Evolutionary conservation across 441 rosid genomes (phyloP), one percentile per base, ranked within the genome.

Genomic region (Jatropha podagrica): DNA sequence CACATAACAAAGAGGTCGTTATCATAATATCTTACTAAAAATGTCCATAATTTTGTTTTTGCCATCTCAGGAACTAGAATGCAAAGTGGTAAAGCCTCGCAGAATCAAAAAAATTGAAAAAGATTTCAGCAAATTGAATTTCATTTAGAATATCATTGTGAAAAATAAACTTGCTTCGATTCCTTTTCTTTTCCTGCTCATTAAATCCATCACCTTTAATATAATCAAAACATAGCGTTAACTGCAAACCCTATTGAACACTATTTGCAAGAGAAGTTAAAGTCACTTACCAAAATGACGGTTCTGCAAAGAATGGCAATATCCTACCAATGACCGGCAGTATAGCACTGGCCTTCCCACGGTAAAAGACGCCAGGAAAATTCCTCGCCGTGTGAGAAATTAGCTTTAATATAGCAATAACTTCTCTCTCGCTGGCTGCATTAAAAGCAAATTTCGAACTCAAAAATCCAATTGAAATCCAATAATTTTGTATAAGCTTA

Each of bases 351-450:
- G 96, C 92, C 72, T 86, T 85, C 20, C 99, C 99, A 62, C 89
- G 93, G 82, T 84, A 85, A 84, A 91, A 94, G 63, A 96, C 95
- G 46, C 94, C 97, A 10, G 98, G 96, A 79, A 87, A 84, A 76
- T 81, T 92, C 86, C 82, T 89, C 26, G 99, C 92, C 23, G 84
- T 85, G 51, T 91, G 86, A 74, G 97, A 86, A 74, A 96, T 83
- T 77, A 96, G 92, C 91, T 91, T 96, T 80, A 96, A 77, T 42
- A 94, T 91, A 71, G 98, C 98, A 67, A 89, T 78, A 20, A 90
- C 98, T 81, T 96, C 94, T 80, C 97, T 85, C 76, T 92, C 91
- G 74, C 85, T 94, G 40, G 91, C 98, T 94, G 88, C 81, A 85
- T 78, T 14, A 60, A 76, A 71, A 41, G 69, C 61, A 75, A 61